Conservation (phyloP, 495 filamentous ascomycete genomes). For the Amphirosellinia nigrospora region DNA sequence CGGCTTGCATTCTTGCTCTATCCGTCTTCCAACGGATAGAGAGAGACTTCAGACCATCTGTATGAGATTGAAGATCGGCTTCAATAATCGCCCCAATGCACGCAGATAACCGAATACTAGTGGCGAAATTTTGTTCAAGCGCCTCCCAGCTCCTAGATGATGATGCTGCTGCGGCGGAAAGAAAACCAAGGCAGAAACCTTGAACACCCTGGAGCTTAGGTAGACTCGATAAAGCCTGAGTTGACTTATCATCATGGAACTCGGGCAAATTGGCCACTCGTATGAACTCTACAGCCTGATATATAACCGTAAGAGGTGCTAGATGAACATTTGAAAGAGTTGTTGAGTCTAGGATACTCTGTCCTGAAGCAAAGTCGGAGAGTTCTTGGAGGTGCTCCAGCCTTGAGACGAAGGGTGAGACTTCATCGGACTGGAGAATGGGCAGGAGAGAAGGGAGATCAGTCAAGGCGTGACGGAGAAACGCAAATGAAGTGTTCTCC, state of each 20-base stretch:
- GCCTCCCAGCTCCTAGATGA: conserved; percentile 31
- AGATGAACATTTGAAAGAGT: conserved; percentile 11
- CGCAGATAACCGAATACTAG: conserved; percentile 34
- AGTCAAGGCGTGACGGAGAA: neutral
- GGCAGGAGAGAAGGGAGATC: neutral
- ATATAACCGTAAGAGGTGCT: neutral
- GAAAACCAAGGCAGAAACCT: conserved; percentile 47
- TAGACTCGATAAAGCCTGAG: neutral
- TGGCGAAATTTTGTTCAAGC: conserved; percentile 18
- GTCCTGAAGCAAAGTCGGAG: neutral
- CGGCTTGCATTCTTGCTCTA: neutral
- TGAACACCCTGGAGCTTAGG: conserved; percentile 6
- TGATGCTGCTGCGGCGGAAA: conserved; percentile 42
- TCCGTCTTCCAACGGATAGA: conserved; percentile 11
- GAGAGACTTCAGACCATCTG: neutral
- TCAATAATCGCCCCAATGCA: conserved; percentile 35
- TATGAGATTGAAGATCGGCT: conserved; percentile 11
- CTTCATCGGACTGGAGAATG: neutral
- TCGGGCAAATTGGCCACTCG: neutral
- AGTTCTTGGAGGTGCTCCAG: conserved; percentile 5
- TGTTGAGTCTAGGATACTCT: neutral
- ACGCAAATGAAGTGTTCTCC: neutral
- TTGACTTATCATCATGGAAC: neutral
- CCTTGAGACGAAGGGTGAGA: neutral
- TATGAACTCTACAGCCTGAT: neutral